Percentiles rank a stretch among this genome's conserved stretches.
Evolutionary conservation across 345 rosid species (phyloP).

Genomic region (Gossypium raimondii): DNA sequence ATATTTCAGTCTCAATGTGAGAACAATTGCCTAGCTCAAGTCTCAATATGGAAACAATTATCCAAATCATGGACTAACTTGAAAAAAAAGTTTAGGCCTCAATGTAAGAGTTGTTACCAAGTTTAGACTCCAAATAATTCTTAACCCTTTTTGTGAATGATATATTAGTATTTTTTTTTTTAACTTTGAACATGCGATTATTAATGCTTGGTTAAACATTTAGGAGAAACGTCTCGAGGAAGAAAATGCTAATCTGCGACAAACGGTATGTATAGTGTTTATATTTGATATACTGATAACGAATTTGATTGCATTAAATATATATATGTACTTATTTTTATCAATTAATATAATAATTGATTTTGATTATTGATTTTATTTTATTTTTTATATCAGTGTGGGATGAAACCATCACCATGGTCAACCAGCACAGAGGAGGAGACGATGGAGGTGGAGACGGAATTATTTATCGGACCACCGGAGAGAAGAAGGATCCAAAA

Average conservation of each 20-base stretch:
- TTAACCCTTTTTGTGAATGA: too few relatives aligned
- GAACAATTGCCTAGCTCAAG: too few relatives aligned
- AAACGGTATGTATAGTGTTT: constrained; percentile 27
- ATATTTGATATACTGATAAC: too few relatives aligned
- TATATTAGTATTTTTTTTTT: too few relatives aligned
- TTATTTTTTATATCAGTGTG: constrained; percentile 30
- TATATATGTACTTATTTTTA: background rate
- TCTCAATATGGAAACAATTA: too few relatives aligned
- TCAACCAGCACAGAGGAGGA: constrained; percentile 36
- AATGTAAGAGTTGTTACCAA: too few relatives aligned
- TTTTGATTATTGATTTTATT: background rate
- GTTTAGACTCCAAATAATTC: too few relatives aligned
- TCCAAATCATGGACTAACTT: too few relatives aligned
- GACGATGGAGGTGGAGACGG: constrained; percentile 43
- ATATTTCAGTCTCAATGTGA: too few relatives aligned
- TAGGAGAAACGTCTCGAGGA: constrained; percentile 52
- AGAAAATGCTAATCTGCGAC: constrained; percentile 47
- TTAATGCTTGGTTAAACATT: background rate
- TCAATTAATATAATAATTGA: background rate
- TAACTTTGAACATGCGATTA: too few relatives aligned
- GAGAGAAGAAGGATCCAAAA: constrained; percentile 24
- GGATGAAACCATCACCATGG: constrained; percentile 17
- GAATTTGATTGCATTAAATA: too few relatives aligned
- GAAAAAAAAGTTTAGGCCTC: too few relatives aligned
- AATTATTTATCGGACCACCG: constrained; percentile 69